Base-by-base conservation (phyloP, 495 filamentous ascomycete species). In the Aspergillus ellipticus region DNA sequence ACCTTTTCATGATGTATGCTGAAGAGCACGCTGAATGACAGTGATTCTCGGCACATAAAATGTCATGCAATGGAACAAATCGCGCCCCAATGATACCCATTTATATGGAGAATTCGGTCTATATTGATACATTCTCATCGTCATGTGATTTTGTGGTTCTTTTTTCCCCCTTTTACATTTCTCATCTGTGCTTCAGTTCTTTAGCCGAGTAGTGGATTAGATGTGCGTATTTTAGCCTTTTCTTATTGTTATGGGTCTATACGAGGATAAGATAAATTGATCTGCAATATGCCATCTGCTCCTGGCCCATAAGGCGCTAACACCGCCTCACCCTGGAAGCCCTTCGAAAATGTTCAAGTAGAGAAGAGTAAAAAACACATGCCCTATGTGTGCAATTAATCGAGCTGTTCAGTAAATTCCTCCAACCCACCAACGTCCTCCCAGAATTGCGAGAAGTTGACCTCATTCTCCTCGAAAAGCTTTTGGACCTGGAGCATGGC, bases 371-470 rank as follows among this genome's bases (percentile, higher is more conserved):
- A 0, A 22, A 20, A 43, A 19, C 15, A 33, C 11, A 49, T 26
- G 45, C 49, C 17, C n/a, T n/a, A n/a, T 39, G 35, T 4, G 20
- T 9, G 10, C 9, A 48, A 48, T 16, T 29, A 60, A 37, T 64
- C 61, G 17, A 64, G 39, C 45, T 60, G 70, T 5, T 78, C 79
- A 29, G 77, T 74, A 63, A 86, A 69, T 0, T 76, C 79, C 39
- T 86, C 81, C 57, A 87, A 73, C 0, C 88, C 89, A 3, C 88
- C 89, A 26, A 88, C 76, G 33, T 85, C 81, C 48, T 78, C 76
- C 83, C 88, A 87, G 56, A 94, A 85, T n/a, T 74, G 72, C 46
- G 89, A 85, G 69, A 93, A 93, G 60, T 93, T 82, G 4, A 96
- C 79, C 0, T 82, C 84, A 21, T 87, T 78, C 28, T 80, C 74